Percentiles rank a stretch among this genome's conserved stretches.
These are phyloP conservation scores for Asclepias syriaca DNA, from an alignment of 257 asterid species.

Conservation along the genomic window DNA sequence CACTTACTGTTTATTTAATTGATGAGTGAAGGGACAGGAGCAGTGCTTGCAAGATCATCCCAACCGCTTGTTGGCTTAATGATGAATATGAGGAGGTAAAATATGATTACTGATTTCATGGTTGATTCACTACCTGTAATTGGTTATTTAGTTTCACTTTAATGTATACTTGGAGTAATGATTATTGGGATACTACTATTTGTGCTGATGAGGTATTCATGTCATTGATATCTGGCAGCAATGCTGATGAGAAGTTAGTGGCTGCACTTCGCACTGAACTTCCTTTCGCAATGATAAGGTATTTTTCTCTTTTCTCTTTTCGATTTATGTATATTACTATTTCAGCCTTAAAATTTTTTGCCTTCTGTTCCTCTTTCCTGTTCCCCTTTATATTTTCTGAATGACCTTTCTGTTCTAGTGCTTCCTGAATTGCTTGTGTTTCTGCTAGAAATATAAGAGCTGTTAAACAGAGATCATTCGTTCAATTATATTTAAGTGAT, in stretches of 20 bases:
- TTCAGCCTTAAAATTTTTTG: not conserved
- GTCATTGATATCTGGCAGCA: conserved; percentile 46
- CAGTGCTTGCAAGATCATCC: conserved; percentile 95
- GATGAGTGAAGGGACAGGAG: conserved; percentile 69
- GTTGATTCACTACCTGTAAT: conserved; percentile 11
- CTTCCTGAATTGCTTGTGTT: not conserved
- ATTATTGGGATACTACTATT: not conserved
- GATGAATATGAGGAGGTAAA: conserved; percentile 98
- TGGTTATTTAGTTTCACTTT: conserved; percentile 2
- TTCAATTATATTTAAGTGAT: not conserved
- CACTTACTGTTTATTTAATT: conserved; percentile 21
- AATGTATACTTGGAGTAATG: not conserved
- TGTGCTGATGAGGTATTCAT: not conserved
- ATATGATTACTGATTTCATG: conserved; percentile 7
- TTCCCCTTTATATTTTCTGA: not conserved
- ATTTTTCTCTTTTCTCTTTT: conserved; percentile 12
- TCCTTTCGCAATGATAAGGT: conserved; percentile 64
- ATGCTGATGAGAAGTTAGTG: conserved; percentile 87
- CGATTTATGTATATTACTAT: conserved; percentile 10
- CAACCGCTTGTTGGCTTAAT: conserved; percentile 95
- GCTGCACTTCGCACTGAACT: conserved; percentile 82
- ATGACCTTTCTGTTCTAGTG: not conserved
- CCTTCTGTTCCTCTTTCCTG: not conserved
- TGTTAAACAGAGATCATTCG: not conserved
- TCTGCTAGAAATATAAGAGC: not conserved